A percentile compares a stretch with the other conserved stretches of the same genome.
phyloP scores from a whole-genome alignment of 2,329 filamentous ascomycete genomes.

The Rhynchosporium agropyri region DNA sequence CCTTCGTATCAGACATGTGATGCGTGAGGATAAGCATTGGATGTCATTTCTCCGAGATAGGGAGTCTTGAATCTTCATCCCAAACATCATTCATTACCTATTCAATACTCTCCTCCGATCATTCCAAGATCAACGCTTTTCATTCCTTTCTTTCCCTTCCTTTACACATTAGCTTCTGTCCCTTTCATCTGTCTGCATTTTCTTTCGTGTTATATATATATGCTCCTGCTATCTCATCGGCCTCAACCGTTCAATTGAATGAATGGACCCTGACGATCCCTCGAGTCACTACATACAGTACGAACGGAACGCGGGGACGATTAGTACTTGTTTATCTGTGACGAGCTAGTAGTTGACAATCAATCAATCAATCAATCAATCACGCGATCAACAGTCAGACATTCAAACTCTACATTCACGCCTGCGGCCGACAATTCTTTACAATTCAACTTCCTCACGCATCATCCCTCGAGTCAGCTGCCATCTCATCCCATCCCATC shows the following conservation, averaged over 20 bases:
- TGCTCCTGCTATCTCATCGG: not conserved
- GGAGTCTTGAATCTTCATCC: too few relatives aligned
- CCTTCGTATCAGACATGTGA: conserved; percentile 18
- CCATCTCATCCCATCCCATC: not conserved
- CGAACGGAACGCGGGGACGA: conserved; percentile 12
- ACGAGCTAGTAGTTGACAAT: not conserved
- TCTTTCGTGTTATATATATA: too few relatives aligned
- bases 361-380: conserved; percentile 15
- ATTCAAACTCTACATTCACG: not conserved
- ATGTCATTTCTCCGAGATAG: not conserved
- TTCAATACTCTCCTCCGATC: too few relatives aligned
- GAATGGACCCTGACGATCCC: conserved; percentile 13
- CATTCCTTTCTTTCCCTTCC: conserved; percentile 1
- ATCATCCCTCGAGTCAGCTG: conserved; percentile 2
- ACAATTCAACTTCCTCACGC: not conserved
- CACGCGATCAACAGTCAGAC: conserved; percentile 13
- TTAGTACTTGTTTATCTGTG: conserved; percentile 14
- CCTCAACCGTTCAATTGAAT: not conserved
- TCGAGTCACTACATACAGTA: not conserved
- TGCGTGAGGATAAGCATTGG: conserved; percentile 16
- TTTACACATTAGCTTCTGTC: not conserved
- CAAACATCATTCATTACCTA: too few relatives aligned
- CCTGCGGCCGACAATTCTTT: not conserved
- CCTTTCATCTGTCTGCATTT: not conserved
- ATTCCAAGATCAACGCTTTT: not conserved